Evolutionary conservation across 495 filamentous ascomycete genomes (phyloP), one percentile per base, ranked within the genome.

Genomic region (Xylaria grammica): DNA sequence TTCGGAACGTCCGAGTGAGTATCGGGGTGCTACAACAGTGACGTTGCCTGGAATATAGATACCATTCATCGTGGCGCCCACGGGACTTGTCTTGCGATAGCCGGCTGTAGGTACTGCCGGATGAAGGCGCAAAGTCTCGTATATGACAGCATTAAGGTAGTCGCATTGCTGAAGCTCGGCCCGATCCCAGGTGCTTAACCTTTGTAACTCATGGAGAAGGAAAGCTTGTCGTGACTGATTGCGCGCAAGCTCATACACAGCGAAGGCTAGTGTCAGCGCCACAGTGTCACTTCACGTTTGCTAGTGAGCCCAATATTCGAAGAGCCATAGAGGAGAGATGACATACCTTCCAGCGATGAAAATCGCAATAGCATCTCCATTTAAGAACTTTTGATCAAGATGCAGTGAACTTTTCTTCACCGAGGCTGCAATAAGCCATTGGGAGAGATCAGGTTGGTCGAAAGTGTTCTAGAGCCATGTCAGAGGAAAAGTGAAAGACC

Each of bases 331-430:
- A 22, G 19, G 17, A 19, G 40, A 17, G 10, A n/a, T 44, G n/a
- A 19, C 65, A n/a, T 29, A 81, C 78, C 79, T 82, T 34, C 81
- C 81, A 15, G 80, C 81, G 11, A 81, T 68, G 15, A 80, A 69
- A 29, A 79, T 74, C 0, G 76, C 63, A 10, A 77, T 62, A 3
- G 72, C 67, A 44, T 81, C 77, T 0, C 77, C 76, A 29, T 70
- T 58, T 8, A 81, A 70, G 38, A 72, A 66, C 8, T 61, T 44
- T 4, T 36, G 49, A 57, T 75, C 67, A 27, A 70, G 55, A 30
- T 73, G 51, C 0, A 56, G 29, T 0, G 71, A 72, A 7, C 65
- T 65, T 26, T 67, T 68, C 19, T 73, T 63, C 9, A 63, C 44
- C 32, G 61, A 78, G 2, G 73, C 71, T 0, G 77, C 73, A 19